Evolutionary conservation across 345 rosid genomes (phyloP), one percentile per base, ranked within the genome.

Genomic region (Melaleuca quinquenervia): DNA sequence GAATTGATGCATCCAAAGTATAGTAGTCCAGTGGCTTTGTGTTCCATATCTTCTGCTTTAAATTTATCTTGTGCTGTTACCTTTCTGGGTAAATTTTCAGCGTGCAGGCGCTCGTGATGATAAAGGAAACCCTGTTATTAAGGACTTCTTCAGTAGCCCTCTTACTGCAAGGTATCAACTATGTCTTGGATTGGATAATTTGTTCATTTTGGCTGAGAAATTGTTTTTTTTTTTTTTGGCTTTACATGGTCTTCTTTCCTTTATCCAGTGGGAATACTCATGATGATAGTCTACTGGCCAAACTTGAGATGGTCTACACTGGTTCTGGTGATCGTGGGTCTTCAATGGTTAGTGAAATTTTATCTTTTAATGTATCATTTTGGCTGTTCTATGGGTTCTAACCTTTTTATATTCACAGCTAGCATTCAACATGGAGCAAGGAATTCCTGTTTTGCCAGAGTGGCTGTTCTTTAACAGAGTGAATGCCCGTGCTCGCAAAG

Each of bases 281-380:
- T 86, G 99, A 98, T 75, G 92, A 95, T 52, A 91, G 91, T 86
- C 90, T 98, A 53, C 92, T 98, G 64, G 98, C 96, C 64, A 98
- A 95, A 89, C 85, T 94, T 36, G 99, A 96, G 89, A 91, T 94
- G 87, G 94, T 96, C 86, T 96, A 95, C 84, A 94, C 98, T 83
- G 99, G 97, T 90, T 94, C 99, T 62, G 97, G 95, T 78, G 98
- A 95, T 58, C 94, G 91, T 80, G 97, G 98, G n/a, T 95, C 98
- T 88, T 94, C 98, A 54, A 93, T 95, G 99, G 99, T 96, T 85
- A 89, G 97, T 91, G 52, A 87, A 78, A 60, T 86, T 18, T 70
- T 82, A 83, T 82, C 82, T 82, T 20, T 52, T 13, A 86, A 85
- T 82, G 49, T 84, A 86, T 44, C 82, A 60, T 82, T 80, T 48